phyloP scores from a whole-genome alignment of 441 rosid genomes.

The Adansonia gregorii region DNA sequence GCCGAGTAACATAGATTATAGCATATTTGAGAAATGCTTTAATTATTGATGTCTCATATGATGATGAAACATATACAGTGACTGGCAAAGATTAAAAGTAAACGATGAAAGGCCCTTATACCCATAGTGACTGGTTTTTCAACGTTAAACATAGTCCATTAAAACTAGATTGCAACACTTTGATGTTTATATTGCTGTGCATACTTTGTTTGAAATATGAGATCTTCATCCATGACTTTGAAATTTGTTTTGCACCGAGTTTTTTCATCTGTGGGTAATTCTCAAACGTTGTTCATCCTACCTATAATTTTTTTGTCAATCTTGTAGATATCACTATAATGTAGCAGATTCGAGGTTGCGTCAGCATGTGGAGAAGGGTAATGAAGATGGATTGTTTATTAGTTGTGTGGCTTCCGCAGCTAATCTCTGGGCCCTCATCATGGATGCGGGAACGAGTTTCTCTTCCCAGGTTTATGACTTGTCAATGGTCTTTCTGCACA shows the following conservation, averaged over 20 bases:
- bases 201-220: background rate
- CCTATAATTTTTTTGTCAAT: conserved; percentile 23
- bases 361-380: conserved; percentile 86
- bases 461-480: conserved; percentile 76
- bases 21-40: too few species aligned
- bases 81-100: background rate
- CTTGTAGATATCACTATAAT: conserved; percentile 84
- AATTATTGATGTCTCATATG: too few species aligned
- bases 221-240: background rate
- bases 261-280: background rate
- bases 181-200: background rate
- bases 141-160: background rate
- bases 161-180: background rate
- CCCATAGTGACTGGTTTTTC: background rate
- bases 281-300: background rate
- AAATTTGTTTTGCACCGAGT: background rate
- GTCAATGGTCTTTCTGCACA: conserved; percentile 75
- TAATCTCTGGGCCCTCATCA: conserved; percentile 90
- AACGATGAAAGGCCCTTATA: background rate
- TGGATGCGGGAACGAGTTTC: conserved; percentile 98
- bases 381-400: conserved; percentile 80
- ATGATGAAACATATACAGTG: background rate
- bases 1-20: too few species aligned
- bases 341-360: conserved; percentile 74
- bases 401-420: conserved; percentile 86